phyloP scores from a whole-genome alignment of 352 stramenopile species.

The Globisporangium camurandrum region DNA sequence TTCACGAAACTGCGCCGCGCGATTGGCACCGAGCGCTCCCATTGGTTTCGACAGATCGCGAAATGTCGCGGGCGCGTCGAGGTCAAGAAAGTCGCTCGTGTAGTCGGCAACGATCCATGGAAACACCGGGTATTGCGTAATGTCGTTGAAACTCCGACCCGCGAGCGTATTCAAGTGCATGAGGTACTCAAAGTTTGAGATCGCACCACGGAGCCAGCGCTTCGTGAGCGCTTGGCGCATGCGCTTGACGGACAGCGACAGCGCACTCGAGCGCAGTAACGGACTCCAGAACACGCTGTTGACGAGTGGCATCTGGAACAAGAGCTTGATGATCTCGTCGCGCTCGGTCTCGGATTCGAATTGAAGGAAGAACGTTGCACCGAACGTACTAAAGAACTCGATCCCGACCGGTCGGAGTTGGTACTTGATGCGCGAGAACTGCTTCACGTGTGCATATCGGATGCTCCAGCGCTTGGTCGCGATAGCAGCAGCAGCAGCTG shows the following conservation, averaged over 20 bases:
- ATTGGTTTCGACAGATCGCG: slow-evolving; percentile 93
- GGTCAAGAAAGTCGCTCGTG: slow-evolving; percentile 72
- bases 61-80: slow-evolving; percentile 73
- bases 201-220: slow-evolving; percentile 50
- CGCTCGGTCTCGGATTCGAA: slow-evolving; percentile 43
- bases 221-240: slow-evolving; percentile 69
- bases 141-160: slow-evolving; percentile 95
- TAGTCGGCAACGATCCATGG: slow-evolving; percentile 95
- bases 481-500: neutral
- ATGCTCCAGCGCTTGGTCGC: slow-evolving; percentile 42
- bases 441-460: slow-evolving; percentile 55
- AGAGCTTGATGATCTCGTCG: slow-evolving; percentile 58
- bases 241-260: slow-evolving; percentile 55
- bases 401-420: slow-evolving; percentile 69
- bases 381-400: slow-evolving; percentile 66
- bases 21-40: slow-evolving; percentile 82
- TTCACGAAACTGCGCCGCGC: slow-evolving; percentile 81
- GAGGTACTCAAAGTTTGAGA: slow-evolving; percentile 95
- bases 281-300: slow-evolving; percentile 81
- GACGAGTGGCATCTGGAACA: slow-evolving; percentile 76
- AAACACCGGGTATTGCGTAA: slow-evolving; percentile 98
- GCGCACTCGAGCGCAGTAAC: slow-evolving; percentile 46
- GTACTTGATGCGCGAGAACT: slow-evolving; percentile 77
- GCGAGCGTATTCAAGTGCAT: slow-evolving; percentile 95
- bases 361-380: slow-evolving; percentile 65